Evolutionary conservation across 176 grass and related monocot genomes (phyloP), one percentile per base, ranked within the genome.

Genomic region (Otatea glauca): DNA sequence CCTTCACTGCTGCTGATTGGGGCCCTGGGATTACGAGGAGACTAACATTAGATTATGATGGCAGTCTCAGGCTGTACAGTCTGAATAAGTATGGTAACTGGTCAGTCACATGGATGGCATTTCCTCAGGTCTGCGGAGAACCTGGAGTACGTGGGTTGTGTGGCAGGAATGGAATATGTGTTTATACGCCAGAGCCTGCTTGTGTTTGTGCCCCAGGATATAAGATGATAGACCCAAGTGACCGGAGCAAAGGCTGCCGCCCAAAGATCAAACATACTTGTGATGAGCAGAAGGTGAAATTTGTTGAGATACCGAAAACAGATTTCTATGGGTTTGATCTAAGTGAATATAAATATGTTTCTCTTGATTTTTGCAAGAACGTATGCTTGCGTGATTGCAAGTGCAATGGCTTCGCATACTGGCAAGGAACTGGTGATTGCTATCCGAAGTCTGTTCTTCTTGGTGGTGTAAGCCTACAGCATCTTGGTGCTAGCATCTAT

Each of bases 101-200:
- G 91, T 89, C 41, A 1, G 47, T 93, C 25, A 82, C 87, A 73
- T 96, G 91, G 91, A 65, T 89, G 45, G 88, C 89, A 18, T 79
- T 89, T 89, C 72, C 84, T 50, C 42, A 75, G 38, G 42, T 58
- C 25, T 93, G 91, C 84, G 17, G 43, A 35, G 80, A 29, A 0
- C 29, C 29, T 29, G 29, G 29, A 29, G 1, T 87, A 1, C 81
- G 75, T 16, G 81, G 81, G 7, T 41, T 89, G 27, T 96, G 94
- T 16, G 89, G 94, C 4, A 79, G n/a, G 20, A 89, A 96, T 14
- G 91, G 88, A 76, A 82, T 96, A 56, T 96, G 94, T 18, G 84
- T 85, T 7, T 76, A 96, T 27, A 85, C 48, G 0, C 86, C 85
- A 13, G 76, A 23, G 34, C 72, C 79, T 21, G 53, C 81, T 13